These are phyloP conservation scores for Suillus bovinus DNA, from an alignment of 768 basidiomycete species.

Conservation along the genomic window DNA sequence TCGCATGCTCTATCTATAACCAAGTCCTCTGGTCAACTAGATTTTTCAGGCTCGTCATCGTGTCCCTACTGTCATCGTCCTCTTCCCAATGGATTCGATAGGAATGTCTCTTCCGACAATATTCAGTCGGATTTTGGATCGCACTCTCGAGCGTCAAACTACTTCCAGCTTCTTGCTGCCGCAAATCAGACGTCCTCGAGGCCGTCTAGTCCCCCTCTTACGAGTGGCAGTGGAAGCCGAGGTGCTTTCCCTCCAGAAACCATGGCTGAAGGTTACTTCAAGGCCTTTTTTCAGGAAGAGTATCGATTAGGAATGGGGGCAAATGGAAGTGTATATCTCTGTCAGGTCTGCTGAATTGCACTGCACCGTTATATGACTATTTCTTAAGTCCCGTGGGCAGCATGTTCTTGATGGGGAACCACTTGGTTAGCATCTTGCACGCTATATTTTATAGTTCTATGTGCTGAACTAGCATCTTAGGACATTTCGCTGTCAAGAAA, in stretches of 20 bases:
- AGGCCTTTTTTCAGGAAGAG: constrained; percentile 90
- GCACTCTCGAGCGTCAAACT: constrained; percentile 66
- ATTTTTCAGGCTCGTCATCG: constrained; percentile 25
- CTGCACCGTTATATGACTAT: background rate
- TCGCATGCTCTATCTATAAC: constrained; percentile 80
- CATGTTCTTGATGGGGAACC: constrained; percentile 88
- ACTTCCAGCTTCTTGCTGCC: constrained; percentile 76
- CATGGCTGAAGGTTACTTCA: constrained; percentile 93
- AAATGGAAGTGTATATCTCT: constrained; percentile 87
- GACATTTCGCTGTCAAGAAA: constrained; percentile 94
- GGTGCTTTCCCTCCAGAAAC: constrained; percentile 61
- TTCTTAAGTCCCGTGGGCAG: constrained; percentile 34
- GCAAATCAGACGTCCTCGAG: constrained; percentile 65
- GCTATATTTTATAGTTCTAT: background rate
- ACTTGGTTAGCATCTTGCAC: constrained; percentile 51
- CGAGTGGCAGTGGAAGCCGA: constrained; percentile 13
- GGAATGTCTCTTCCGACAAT: constrained; percentile 26
- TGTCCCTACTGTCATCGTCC: constrained; percentile 80
- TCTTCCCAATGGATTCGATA: constrained; percentile 47
- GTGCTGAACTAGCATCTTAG: constrained; percentile 31
- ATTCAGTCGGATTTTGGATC: constrained; percentile 40
- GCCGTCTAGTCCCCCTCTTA: constrained; percentile 50
- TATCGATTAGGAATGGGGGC: constrained; percentile 92
- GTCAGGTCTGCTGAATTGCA: constrained; percentile 55
- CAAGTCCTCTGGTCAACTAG: constrained; percentile 29